Evolutionary conservation across 2,329 filamentous ascomycete species (phyloP).

Genomic region (Aureobasidium sp.): DNA sequence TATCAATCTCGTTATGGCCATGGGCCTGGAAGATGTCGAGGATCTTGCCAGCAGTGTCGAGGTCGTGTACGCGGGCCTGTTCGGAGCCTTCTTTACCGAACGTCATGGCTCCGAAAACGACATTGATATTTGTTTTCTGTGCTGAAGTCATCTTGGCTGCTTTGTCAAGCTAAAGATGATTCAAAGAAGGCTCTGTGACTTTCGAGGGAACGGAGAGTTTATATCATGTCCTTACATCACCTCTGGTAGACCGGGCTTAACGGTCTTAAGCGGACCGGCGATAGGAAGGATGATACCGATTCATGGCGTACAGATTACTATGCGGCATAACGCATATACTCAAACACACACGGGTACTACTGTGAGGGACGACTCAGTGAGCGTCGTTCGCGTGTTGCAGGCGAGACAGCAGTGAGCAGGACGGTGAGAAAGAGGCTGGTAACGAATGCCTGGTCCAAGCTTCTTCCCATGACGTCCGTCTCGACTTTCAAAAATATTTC

Average conservation of each 20-base stretch:
- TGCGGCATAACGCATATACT: too few species aligned
- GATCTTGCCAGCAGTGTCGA: slow-evolving; percentile 20
- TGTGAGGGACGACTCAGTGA: not conserved
- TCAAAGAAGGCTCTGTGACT: slow-evolving; percentile 14
- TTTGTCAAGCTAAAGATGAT: slow-evolving; percentile 24
- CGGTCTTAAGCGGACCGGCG: not conserved
- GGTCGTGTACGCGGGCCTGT: slow-evolving; percentile 23
- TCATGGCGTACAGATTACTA: not conserved
- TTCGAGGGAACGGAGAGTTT: not conserved
- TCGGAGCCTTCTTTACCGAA: slow-evolving; percentile 21
- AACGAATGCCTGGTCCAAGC: not conserved
- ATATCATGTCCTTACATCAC: slow-evolving; percentile 1
- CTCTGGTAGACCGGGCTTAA: not conserved
- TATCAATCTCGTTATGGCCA: slow-evolving; percentile 27
- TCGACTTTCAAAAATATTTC: not conserved
- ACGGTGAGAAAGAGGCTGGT: not conserved
- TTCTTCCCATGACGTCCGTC: not conserved
- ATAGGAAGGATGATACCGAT: not conserved
- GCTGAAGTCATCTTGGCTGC: slow-evolving; percentile 19
- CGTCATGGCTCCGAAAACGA: slow-evolving; percentile 23
- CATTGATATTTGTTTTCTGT: slow-evolving; percentile 21
- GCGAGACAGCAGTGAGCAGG: not conserved
- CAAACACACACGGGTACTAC: not conserved
- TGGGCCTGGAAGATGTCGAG: slow-evolving; percentile 26
- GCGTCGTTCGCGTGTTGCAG: not conserved